phyloP scores from a whole-genome alignment of 768 basidiomycete species.

The Trametes cinnabarina region DNA sequence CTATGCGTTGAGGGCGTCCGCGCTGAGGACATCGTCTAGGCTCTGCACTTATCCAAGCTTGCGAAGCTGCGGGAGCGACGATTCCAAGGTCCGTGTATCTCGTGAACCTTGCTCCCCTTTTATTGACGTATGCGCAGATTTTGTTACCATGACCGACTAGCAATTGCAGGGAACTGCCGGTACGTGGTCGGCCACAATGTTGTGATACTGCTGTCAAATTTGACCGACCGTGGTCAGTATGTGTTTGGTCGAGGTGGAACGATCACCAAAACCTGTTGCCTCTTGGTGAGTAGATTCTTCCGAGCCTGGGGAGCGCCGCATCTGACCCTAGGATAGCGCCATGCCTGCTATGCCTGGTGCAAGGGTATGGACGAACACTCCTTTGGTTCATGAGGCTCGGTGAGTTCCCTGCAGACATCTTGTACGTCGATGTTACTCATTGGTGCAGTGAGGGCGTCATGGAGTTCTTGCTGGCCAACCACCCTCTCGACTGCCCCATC shows the following conservation, averaged over 20 bases:
- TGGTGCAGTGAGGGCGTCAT: conserved; percentile 85
- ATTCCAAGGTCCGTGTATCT: conserved; percentile 64
- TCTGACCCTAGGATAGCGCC: conserved; percentile 49
- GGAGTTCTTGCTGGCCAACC: conserved; percentile 97
- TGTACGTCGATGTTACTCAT: conserved; percentile 16
- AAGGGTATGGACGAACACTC: conserved; percentile 92
- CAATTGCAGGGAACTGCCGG: conserved; percentile 98
- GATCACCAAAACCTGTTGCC: conserved; percentile 92
- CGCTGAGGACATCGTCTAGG: conserved; percentile 43
- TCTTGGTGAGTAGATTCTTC: conserved; percentile 61
- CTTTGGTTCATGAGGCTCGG: conserved; percentile 86
- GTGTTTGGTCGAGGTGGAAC: conserved; percentile 97
- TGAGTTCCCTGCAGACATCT: conserved; percentile 29
- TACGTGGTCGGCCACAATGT: conserved; percentile 42
- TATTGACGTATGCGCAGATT: conserved; percentile 47
- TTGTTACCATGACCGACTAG: conserved; percentile 89
- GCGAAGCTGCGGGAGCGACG: conserved; percentile 81
- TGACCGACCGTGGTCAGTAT: conserved; percentile 54
- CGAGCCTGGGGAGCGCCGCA: not conserved
- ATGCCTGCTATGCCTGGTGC: conserved; percentile 97
- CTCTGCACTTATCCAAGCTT: conserved; percentile 95
- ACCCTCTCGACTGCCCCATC: conserved; percentile 97
- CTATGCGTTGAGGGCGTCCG: not conserved
- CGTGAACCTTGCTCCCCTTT: not conserved
- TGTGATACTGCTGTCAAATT: no score